phyloP scores from a whole-genome alignment of 768 basidiomycete species.

The Calocera viscosa region DNA sequence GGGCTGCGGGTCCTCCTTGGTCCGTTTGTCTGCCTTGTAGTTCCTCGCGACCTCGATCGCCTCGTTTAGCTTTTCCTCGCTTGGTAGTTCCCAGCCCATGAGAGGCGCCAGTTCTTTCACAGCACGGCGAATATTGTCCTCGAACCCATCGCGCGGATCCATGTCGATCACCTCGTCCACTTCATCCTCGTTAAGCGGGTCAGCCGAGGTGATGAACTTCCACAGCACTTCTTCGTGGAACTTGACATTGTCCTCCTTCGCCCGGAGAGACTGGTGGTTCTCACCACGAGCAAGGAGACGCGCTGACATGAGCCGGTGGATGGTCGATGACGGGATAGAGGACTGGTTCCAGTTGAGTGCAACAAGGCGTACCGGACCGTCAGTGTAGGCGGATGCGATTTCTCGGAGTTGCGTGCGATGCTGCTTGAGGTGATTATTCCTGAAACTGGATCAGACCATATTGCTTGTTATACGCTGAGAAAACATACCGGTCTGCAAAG shows the following conservation, averaged over 20 bases:
- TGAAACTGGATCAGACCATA: conserved; percentile 19
- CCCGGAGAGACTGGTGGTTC: conserved; percentile 70
- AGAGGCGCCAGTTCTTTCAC: conserved; percentile 45
- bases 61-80: conserved; percentile 42
- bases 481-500: conserved; percentile 72
- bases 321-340: conserved; percentile 40
- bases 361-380: conserved; percentile 49
- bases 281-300: conserved; percentile 64
- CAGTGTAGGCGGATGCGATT: conserved; percentile 30
- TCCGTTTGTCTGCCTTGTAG: conserved; percentile 27
- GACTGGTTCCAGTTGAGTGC: conserved; percentile 67
- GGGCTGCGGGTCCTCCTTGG: conserved; percentile 26
- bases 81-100: conserved; percentile 43
- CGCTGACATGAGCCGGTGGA: conserved; percentile 65
- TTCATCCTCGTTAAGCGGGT: conserved; percentile 49
- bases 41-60: conserved; percentile 34
- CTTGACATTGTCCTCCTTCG: conserved; percentile 35
- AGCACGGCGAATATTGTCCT: conserved; percentile 44
- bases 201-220: conserved; percentile 54
- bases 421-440: conserved; percentile 79
- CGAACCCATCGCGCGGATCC: conserved; percentile 39
- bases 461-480: not conserved
- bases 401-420: conserved; percentile 64
- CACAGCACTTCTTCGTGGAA: conserved; percentile 71
- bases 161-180: conserved; percentile 62